Conservation (phyloP, 2,329 filamentous ascomycete species). For the Ploettnerulaceae sp. region DNA sequence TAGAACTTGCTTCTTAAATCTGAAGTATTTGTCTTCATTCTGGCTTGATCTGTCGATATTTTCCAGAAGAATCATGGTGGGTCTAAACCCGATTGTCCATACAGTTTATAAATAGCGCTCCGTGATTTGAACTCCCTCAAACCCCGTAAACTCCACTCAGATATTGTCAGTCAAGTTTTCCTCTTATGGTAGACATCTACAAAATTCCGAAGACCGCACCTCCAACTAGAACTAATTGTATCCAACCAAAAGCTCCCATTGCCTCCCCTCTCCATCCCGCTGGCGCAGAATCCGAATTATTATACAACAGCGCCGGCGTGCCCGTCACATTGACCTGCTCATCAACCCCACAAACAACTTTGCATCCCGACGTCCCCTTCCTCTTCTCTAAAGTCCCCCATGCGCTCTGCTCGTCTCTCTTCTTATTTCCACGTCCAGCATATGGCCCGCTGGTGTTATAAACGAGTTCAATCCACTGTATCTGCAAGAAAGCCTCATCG, state of each 20-base stretch:
- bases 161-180: too few relatives aligned
- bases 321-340: constrained; percentile 26
- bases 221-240: constrained; percentile 18
- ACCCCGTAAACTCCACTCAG: too few relatives aligned
- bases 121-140: too few relatives aligned
- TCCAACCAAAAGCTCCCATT: constrained; percentile 15
- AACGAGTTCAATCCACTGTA: constrained; percentile 33
- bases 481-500: constrained; percentile 29
- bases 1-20: too few relatives aligned
- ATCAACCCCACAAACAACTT: constrained; percentile 30
- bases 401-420: constrained; percentile 15
- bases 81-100: too few relatives aligned
- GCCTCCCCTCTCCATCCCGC: constrained; percentile 15
- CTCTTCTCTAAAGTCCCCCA: constrained; percentile 20
- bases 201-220: constrained; percentile 15
- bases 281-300: constrained; percentile 18
- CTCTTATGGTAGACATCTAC: too few relatives aligned
- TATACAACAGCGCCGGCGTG: constrained; percentile 26
- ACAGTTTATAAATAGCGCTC: too few relatives aligned
- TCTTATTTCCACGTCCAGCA: constrained; percentile 9
- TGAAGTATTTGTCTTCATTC: too few relatives aligned
- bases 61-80: too few relatives aligned
- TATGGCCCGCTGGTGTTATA: constrained; percentile 30
- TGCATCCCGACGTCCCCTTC: constrained; percentile 23
- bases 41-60: too few relatives aligned